Base-by-base conservation (phyloP, 148 eudicot species). In the Pouteria glomerata region DNA sequence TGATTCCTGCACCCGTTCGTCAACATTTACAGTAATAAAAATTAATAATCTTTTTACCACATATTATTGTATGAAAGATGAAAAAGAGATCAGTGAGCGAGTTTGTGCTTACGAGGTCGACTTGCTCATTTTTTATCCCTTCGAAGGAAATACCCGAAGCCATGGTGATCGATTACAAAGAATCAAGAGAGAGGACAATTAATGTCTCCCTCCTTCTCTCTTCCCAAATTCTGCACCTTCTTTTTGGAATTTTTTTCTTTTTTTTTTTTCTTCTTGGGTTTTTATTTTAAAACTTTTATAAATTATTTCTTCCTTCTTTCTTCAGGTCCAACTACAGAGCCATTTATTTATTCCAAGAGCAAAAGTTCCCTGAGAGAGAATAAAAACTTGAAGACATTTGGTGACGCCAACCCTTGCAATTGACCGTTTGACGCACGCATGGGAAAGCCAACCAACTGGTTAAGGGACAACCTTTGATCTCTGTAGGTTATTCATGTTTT, bases 71-170 rank as follows among this genome's bases (percentile, higher is more conserved):
- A 11, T 8, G 3, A 19, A 39, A 24, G 11, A 6, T 16, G 10
- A 15, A 45, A 21, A 6, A 2, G 4, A 12, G 35, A n/a, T 23
- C 21, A 19, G 5, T 3, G 26, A 4, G 33, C 2, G 11, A 3
- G 13, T 3, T 30, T 12, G 13, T 24, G 61, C 82, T 77, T 81
- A 85, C 92, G 70, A 88, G 86, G 75, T 88, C 92, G 57, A 81
- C 78, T 70, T 63, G 82, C 72, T 85, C 82, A 48, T 81, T 81
- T 57, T 85, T 82, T 2, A 83, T 71, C 21, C 76, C 78, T 56
- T 85, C 86, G 10, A 84, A 55, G 69, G 84, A 75, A 60, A 78
- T 29, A 13, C 82, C 76, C 6, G 67, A 37, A 47, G 58, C 72
- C 74, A 76, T 51, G 42, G 3, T 66, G 77, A 73, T 16, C 33